phyloP scores from a whole-genome alignment of 306 rosid genomes.

The Pterocarpus santalinus region DNA sequence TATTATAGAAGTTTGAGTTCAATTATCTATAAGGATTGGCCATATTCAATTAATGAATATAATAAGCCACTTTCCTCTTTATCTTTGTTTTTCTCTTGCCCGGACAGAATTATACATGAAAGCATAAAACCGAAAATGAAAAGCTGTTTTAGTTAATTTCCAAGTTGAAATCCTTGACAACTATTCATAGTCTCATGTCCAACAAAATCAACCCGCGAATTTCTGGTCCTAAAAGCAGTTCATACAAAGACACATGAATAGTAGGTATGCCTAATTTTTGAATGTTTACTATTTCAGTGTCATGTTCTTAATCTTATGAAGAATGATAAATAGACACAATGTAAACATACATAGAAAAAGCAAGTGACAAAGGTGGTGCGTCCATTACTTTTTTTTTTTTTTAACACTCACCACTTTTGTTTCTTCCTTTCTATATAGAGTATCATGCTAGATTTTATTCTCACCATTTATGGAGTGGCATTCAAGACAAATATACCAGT shows the following conservation, averaged over 20 bases:
- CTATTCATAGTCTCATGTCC: neutral
- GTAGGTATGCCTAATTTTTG: neutral
- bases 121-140: neutral
- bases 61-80: neutral
- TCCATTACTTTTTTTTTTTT: too few relatives aligned
- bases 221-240: slow-evolving; percentile 30
- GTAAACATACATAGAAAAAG: too few relatives aligned
- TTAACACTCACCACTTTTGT: too few relatives aligned
- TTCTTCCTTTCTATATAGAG: too few relatives aligned
- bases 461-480: too few relatives aligned
- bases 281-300: slow-evolving; percentile 17
- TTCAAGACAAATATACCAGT: too few relatives aligned
- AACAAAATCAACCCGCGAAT: slow-evolving; percentile 16
- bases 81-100: neutral
- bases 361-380: too few relatives aligned
- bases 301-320: slow-evolving; percentile 34
- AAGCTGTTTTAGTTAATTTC: neutral
- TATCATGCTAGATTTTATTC: too few relatives aligned
- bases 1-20: neutral
- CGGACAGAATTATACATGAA: neutral
- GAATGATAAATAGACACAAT: neutral
- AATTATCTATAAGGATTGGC: neutral
- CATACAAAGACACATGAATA: slow-evolving; percentile 17
- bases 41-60: neutral
- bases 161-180: neutral